Base-by-base conservation (phyloP, 2,329 filamentous ascomycete genomes). In the Periconia sp. region DNA sequence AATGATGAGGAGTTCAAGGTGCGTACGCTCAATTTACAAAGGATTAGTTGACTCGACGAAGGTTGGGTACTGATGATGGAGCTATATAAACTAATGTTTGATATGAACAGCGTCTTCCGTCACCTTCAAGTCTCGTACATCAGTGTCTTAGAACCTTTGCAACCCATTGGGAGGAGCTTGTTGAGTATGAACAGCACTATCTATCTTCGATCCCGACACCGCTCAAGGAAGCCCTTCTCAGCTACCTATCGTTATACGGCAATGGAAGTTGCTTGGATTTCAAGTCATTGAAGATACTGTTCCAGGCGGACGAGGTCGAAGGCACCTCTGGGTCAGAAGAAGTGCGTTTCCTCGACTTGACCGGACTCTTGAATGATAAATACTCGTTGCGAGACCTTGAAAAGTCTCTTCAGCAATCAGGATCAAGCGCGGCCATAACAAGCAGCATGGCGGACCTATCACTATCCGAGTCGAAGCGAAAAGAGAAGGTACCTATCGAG, bases 131-230 rank as follows among this genome's bases (percentile, higher is more conserved):
- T 38, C 65, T 86, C 6, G 50, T 77, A 32, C 76, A 84, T 62
- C 57, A 71, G 4, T 62, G 76, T 12, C 58, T 86, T 25, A 81
- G 78, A 52, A 71, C 73, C 0, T 76, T 85, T 54, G 80, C 81
- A 2, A 55, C 63, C 17, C 74, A 82, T 17, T 86, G 82, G 82
- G 62, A 73, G 8, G 76, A 77, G 63, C 75, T 85, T 47, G 62
- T 78, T 18, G 73, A 79, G 37, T 82, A 83, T 50, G 81, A 85
- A 53, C 76, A 79, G 41, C 67, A 77, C 13, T 80, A 79, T 36
- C 63, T 86, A 3, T 68, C 73, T 2, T 69, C 76, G 3, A 55
- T 85, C 10, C 80, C 82, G 0, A 63, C 71, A 12, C 70, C 72
- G 28, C 55, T 83, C 5, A 82, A 82, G 52, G 66, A 78, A 47